Evolutionary conservation across 164 flowering plant genomes (phyloP).

Genomic region (Nymphaea thermarum): DNA sequence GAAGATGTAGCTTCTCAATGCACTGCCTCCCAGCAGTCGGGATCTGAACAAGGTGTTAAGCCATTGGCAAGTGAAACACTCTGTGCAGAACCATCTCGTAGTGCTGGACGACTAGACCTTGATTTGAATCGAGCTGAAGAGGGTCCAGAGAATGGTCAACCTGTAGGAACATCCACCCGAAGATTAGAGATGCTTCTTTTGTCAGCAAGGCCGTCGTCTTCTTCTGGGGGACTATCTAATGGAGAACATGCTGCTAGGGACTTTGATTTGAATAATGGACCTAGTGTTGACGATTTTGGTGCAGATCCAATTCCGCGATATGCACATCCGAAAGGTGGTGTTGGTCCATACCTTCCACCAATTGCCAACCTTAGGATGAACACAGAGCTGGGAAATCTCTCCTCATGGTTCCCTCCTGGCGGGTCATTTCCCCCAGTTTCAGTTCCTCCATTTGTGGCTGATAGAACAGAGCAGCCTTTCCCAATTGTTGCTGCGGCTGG

Average conservation of each 20-base stretch:
- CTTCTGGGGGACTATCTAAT: conserved; percentile 22
- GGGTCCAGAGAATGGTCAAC: conserved; percentile 28
- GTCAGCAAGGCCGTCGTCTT: conserved; percentile 18
- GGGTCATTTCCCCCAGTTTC: conserved; percentile 24
- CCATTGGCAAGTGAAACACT: not conserved
- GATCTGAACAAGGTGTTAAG: conserved; percentile 5
- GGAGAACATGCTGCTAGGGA: conserved; percentile 39
- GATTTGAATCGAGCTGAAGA: conserved; percentile 77
- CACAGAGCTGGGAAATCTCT: conserved; percentile 33
- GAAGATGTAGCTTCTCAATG: conserved; percentile 32
- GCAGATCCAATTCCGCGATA: conserved; percentile 25
- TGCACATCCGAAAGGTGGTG: conserved; percentile 24
- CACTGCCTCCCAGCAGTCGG: conserved; percentile 14
- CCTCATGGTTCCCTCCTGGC: conserved; percentile 60
- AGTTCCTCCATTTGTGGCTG: conserved; percentile 23
- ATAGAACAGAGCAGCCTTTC: conserved; percentile 46
- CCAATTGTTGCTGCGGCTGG: conserved; percentile 36
- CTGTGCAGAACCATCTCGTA: conserved; percentile 12
- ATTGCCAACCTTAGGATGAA: conserved; percentile 39
- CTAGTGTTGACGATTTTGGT: conserved; percentile 44
- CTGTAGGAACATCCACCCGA: conserved; percentile 10
- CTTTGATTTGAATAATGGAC: conserved; percentile 88
- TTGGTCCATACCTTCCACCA: conserved; percentile 22
- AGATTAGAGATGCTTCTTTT: conserved; percentile 24
- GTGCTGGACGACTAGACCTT: conserved; percentile 67